Percentiles rank a stretch among this genome's conserved stretches.
These are phyloP conservation scores for Talaromyces rugulosus DNA, from an alignment of 2,329 filamentous ascomycete genomes.

Conservation along the genomic window DNA sequence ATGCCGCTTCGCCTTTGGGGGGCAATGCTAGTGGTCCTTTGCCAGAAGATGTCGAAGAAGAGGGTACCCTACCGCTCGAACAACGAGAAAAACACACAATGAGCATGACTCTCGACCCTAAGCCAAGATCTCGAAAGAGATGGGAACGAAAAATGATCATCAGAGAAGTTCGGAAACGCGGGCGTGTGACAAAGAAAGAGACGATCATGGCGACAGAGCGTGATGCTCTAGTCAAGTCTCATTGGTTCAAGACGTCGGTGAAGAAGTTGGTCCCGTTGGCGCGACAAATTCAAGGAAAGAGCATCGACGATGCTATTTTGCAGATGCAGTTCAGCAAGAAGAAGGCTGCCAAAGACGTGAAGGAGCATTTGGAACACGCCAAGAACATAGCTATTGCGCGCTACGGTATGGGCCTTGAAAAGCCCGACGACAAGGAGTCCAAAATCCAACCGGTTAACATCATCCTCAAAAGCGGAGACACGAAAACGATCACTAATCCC, in stretches of 20 bases:
- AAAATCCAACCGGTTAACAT: conserved; percentile 53
- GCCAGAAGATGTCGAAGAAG: conserved; percentile 17
- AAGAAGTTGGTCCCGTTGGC: conserved; percentile 90
- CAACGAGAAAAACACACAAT: conserved; percentile 51
- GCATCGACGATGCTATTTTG: conserved; percentile 84
- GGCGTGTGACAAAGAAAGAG: conserved; percentile 62
- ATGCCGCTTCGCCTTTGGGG: conserved; percentile 23
- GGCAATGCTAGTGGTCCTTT: conserved; percentile 18
- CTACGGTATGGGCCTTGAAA: conserved; percentile 75
- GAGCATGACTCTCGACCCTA: conserved; percentile 67
- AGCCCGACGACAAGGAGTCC: conserved; percentile 16
- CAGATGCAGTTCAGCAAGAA: conserved; percentile 97
- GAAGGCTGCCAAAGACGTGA: conserved; percentile 77
- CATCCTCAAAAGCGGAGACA: conserved; percentile 69
- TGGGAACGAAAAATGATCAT: conserved; percentile 86
- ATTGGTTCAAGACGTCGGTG: conserved; percentile 73
- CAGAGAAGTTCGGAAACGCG: conserved; percentile 64
- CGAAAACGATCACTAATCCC: conserved; percentile 66
- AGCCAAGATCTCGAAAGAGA: conserved; percentile 63
- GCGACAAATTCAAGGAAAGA: conserved; percentile 86
- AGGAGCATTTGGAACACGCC: conserved; percentile 74
- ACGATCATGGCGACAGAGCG: conserved; percentile 64
- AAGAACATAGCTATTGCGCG: conserved; percentile 74
- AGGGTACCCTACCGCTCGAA: conserved; percentile 20
- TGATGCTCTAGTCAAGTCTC: conserved; percentile 58